Conservation (phyloP, 441 rosid genomes). For the Jatropha podagrica region DNA sequence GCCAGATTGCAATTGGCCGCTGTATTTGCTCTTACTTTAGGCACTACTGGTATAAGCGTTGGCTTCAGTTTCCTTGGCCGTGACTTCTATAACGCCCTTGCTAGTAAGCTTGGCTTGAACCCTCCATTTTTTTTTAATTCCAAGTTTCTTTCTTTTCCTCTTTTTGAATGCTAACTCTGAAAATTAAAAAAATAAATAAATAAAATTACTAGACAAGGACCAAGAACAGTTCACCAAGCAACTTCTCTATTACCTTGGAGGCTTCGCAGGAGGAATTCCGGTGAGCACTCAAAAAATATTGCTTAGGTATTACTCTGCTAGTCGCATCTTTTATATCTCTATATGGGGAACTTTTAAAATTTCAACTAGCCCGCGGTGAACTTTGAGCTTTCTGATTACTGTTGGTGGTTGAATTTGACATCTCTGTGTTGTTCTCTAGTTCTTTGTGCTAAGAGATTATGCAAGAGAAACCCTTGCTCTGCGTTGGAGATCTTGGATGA, state of each 20-base stretch:
- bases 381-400: neutral
- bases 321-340: neutral
- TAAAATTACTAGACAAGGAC: slow-evolving; percentile 60
- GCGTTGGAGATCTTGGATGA: slow-evolving; percentile 99
- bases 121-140: neutral
- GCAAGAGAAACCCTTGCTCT: slow-evolving; percentile 75
- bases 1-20: slow-evolving; percentile 81
- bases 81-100: slow-evolving; percentile 92
- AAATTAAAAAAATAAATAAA: no score
- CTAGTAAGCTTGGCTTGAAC: slow-evolving; percentile 42
- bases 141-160: neutral
- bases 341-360: neutral
- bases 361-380: no score
- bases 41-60: slow-evolving; percentile 89
- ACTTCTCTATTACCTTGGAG: slow-evolving; percentile 79
- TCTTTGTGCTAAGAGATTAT: slow-evolving; percentile 91
- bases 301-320: slow-evolving; percentile 40
- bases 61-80: slow-evolving; percentile 97
- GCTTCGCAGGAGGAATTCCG: slow-evolving; percentile 91
- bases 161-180: neutral
- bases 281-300: slow-evolving; percentile 50
- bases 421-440: slow-evolving; percentile 37
- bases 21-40: slow-evolving; percentile 85
- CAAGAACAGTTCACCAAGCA: slow-evolving; percentile 92
- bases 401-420: neutral